These are phyloP conservation scores for Coleophoma cylindrospora DNA, from an alignment of 2,329 filamentous ascomycete species.

Conservation along the genomic window DNA sequence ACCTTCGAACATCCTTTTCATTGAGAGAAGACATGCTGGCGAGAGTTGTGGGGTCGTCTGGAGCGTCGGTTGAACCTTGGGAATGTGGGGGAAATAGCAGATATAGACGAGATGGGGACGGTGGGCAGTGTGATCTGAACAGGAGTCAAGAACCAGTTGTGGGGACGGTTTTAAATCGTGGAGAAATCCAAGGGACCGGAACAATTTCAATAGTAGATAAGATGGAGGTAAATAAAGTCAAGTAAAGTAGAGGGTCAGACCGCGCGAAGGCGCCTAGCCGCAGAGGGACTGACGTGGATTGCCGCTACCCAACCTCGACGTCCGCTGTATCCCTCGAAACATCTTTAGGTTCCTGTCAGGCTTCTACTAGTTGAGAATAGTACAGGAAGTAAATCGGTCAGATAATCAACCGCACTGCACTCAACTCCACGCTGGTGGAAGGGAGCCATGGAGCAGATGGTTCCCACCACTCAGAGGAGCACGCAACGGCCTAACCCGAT, in stretches of 20 bases:
- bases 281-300: too few species aligned
- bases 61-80: background rate
- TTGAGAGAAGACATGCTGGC: constrained; percentile 30
- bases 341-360: too few species aligned
- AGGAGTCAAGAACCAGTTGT: background rate
- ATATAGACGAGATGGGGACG: background rate
- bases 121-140: background rate
- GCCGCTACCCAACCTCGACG: too few species aligned
- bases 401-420: too few species aligned
- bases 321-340: too few species aligned
- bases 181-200: background rate
- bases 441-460: background rate
- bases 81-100: background rate
- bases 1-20: constrained; percentile 26
- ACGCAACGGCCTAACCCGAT: background rate
- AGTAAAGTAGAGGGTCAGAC: background rate
- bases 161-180: too few species aligned
- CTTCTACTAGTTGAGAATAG: too few species aligned
- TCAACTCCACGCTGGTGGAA: too few species aligned
- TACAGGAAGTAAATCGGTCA: too few species aligned
- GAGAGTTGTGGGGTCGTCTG: background rate
- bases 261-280: too few species aligned
- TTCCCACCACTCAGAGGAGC: background rate
- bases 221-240: background rate
- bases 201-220: background rate